Evolutionary conservation across 176 grass and related monocot species (phyloP).

Genomic region (Hordeum vulgare): MorexV3_pseudomolecules_assembly NC_058518.1:415447273-415447772

Average conservation of each 20-base stretch:
- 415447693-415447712: not conserved
- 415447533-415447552: not conserved
- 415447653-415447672: not conserved
- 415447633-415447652: not conserved
- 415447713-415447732: not conserved
- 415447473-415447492: not conserved
- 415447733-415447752: not conserved
- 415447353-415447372: no score
- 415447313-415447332: not conserved
- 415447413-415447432: not conserved
- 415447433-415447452: not conserved
- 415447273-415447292: slow-evolving; percentile 59
- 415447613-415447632: not conserved
- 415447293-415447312: slow-evolving; percentile 74
- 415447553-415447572: not conserved
- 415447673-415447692: not conserved
- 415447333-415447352: not conserved
- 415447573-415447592: not conserved
- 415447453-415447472: not conserved
- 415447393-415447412: not conserved
- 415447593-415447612: not conserved
- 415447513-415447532: not conserved
- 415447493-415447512: not conserved
- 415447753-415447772: not conserved
- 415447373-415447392: no score